Percentiles rank a stretch among this genome's conserved stretches.
phyloP scores from a whole-genome alignment of 306 rosid genomes.

The Abrus pulchellus region DNA sequence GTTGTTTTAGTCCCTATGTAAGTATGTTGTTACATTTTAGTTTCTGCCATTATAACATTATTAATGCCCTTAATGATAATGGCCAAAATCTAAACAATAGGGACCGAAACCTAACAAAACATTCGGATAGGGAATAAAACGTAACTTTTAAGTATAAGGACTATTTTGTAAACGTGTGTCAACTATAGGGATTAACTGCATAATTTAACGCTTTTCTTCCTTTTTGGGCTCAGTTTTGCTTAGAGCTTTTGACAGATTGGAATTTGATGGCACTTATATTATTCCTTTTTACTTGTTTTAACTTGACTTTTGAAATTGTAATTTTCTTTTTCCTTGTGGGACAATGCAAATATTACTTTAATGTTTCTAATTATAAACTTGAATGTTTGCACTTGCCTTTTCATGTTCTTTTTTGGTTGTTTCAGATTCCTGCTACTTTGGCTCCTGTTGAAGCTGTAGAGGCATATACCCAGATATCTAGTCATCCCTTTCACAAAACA shows the following conservation, averaged over 20 bases:
- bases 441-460: constrained; percentile 85
- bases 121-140: no score
- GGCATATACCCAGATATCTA: constrained; percentile 92
- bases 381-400: constrained; percentile 25
- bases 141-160: no score
- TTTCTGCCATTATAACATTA: no score
- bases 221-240: neutral
- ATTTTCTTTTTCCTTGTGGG: neutral
- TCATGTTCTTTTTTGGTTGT: constrained; percentile 23
- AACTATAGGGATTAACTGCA: no score
- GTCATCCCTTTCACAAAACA: constrained; percentile 97
- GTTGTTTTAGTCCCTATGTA: no score
- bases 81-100: no score
- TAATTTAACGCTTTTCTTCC: no score
- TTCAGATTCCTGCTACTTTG: constrained; percentile 86
- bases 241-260: neutral
- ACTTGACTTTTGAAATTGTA: constrained; percentile 18
- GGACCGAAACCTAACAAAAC: no score
- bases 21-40: no score
- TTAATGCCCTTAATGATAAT: no score
- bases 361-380: constrained; percentile 22
- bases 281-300: constrained; percentile 19
- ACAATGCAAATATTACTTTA: neutral
- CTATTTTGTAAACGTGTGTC: no score
- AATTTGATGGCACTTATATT: neutral